Conservation (phyloP, 2,329 filamentous ascomycete species). For the Aspergillus proliferans region DNA sequence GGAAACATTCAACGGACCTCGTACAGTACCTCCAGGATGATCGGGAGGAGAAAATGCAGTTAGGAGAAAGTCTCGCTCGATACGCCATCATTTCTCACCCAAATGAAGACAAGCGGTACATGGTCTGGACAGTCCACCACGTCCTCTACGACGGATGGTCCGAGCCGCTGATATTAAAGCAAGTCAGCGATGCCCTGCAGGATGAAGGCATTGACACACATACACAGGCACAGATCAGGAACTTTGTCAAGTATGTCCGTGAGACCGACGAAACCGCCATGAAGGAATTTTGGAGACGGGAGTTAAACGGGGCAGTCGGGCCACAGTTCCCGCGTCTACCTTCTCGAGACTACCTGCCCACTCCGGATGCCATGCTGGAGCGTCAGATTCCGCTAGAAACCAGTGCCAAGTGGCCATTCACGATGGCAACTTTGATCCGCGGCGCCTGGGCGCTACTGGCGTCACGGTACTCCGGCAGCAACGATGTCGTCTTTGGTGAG, state of each 20-base stretch:
- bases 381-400: slow-evolving; percentile 37
- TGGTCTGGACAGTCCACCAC: slow-evolving; percentile 48
- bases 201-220: slow-evolving; percentile 3
- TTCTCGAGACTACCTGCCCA: slow-evolving; percentile 41
- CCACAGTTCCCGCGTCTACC: slow-evolving; percentile 48
- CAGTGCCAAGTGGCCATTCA: slow-evolving; percentile 33
- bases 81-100: slow-evolving; percentile 26
- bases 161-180: slow-evolving; percentile 31
- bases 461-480: slow-evolving; percentile 39
- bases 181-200: slow-evolving; percentile 24
- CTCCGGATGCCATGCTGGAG: slow-evolving; percentile 32
- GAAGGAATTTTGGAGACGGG: slow-evolving; percentile 44
- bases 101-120: slow-evolving; percentile 25
- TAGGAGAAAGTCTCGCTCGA: slow-evolving; percentile 31
- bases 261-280: slow-evolving; percentile 36
- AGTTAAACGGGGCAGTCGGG: slow-evolving; percentile 41
- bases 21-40: slow-evolving; percentile 21
- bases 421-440: slow-evolving; percentile 30
- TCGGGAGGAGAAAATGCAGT: slow-evolving; percentile 23
- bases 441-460: slow-evolving; percentile 45
- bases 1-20: slow-evolving; percentile 23
- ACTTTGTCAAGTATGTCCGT: slow-evolving; percentile 44
- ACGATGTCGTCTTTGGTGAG: slow-evolving; percentile 46
- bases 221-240: too few relatives aligned
- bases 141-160: slow-evolving; percentile 49